Conservation (phyloP, 305 asterid species). For the Plantago coronopus region DNA sequence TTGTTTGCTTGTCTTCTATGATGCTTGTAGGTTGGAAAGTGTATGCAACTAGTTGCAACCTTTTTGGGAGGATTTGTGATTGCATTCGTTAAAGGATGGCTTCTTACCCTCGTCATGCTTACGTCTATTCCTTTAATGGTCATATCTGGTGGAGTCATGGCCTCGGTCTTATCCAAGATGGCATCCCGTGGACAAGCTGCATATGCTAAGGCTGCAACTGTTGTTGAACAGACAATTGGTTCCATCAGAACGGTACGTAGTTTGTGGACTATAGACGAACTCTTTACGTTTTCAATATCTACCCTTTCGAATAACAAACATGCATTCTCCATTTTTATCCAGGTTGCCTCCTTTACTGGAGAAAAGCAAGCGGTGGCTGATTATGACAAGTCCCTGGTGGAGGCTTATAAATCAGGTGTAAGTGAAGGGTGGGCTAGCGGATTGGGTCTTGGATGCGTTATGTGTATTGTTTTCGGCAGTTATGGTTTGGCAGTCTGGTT, state of each 20-base stretch:
- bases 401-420: conserved; percentile 53
- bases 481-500: conserved; percentile 64
- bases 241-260: conserved; percentile 60
- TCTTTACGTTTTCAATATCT: conserved; percentile 1
- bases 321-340: conserved; percentile 4
- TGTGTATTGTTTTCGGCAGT: conserved; percentile 49
- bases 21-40: conserved; percentile 55
- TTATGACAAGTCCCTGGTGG: conserved; percentile 46
- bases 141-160: conserved; percentile 46
- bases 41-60: conserved; percentile 47
- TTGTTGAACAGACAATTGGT: conserved; percentile 67
- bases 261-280: not conserved
- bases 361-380: conserved; percentile 57
- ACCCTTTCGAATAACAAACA: not conserved
- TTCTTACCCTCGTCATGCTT: conserved; percentile 61
- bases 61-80: conserved; percentile 58
- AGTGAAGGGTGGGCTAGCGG: conserved; percentile 64
- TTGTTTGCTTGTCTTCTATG: not conserved
- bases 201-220: conserved; percentile 56
- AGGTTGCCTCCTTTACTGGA: conserved; percentile 77
- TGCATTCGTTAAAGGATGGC: conserved; percentile 70
- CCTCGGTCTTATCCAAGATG: conserved; percentile 42
- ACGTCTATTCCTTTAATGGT: conserved; percentile 47
- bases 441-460: conserved; percentile 47
- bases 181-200: conserved; percentile 53